Base-by-base conservation (phyloP, 208 protist genomes). In the Crithidia sp. region DNA sequence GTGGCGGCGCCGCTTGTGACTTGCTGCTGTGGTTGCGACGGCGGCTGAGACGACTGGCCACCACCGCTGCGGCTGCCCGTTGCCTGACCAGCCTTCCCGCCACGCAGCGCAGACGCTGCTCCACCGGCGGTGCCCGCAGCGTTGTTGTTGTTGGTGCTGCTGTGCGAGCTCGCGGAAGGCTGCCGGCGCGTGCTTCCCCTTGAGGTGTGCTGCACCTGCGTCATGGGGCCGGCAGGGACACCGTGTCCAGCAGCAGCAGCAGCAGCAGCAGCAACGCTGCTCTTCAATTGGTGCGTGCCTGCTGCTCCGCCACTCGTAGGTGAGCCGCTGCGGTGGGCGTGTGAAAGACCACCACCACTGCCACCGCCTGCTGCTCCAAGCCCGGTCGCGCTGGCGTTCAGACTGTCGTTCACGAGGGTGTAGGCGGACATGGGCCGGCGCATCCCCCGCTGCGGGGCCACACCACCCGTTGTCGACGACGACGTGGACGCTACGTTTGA, bases 391-490 rank as follows among this genome's bases (percentile, higher is more conserved):
- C 44, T 70, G 17, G 36, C 37, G 19, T 3, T 45, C 9, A 52
- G 14, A 55, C 41, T 64, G 37, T 82, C 71, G 71, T 50, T 82
- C 12, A 70, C 64, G 9, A 80, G 69, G 13, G 64, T 56, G 47
- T 69, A 74, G 36, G 53, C 52, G 17, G 79, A 84, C 37, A 63
- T 59, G 17, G 74, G 79, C 2, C 79, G 79, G 2, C 79, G 79
- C 74, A 84, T 72, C 16, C 73, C 74, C n/a, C 79, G 73, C 60
- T 84, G 79, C 39, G 74, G 79, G 13, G 79, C 79, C n/a, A 84
- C 79, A 10, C 74, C 74, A n/a, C 65, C 55, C 28, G 56, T 41
- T 56, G 44, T 28, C 16, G 5, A 37, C 10, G 6, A 44, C 7
- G 64, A 19, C 50, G 19, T 57, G 14, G 43, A 62, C 7, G 10